Conservation (phyloP, 306 rosid genomes). For the Rubus idaeus region DNA sequence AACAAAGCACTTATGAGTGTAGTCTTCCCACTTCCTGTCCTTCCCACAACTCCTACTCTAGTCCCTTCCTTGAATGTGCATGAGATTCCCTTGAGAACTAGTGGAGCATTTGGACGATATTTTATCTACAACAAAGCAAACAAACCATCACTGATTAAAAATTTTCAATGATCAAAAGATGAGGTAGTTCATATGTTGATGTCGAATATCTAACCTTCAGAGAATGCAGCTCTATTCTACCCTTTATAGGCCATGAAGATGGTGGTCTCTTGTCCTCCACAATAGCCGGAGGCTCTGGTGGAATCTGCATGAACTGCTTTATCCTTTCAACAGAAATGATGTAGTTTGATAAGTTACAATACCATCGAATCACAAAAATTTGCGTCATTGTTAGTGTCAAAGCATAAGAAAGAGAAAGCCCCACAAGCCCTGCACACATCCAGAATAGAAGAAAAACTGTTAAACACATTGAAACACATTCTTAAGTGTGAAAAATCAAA, state of each 20-base stretch:
- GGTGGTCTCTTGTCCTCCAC: constrained; percentile 59
- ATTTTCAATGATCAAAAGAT: not conserved
- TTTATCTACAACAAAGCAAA: constrained; percentile 43
- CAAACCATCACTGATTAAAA: not conserved
- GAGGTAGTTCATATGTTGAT: not conserved
- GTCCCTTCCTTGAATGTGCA: constrained; percentile 67
- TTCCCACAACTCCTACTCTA: constrained; percentile 82
- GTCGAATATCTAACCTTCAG: constrained; percentile 40
- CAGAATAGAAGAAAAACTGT: not conserved
- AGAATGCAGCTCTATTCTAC: constrained; percentile 61
- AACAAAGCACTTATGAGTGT: constrained; percentile 80
- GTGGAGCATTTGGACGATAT: constrained; percentile 62
- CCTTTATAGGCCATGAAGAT: constrained; percentile 70
- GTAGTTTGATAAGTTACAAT: constrained; percentile 52
- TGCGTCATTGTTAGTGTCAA: constrained; percentile 43
- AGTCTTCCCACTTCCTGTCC: constrained; percentile 84
- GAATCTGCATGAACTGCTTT: constrained; percentile 71
- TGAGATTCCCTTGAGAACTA: constrained; percentile 67
- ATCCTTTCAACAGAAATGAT: constrained; percentile 75
- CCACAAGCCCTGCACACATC: constrained; percentile 63
- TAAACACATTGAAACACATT: not conserved
- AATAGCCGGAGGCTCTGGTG: constrained; percentile 62
- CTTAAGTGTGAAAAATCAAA: not conserved
- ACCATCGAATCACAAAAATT: constrained; percentile 48
- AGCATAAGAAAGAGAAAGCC: constrained; percentile 76